Conservation (phyloP, 768 basidiomycete genomes). For the Pholiota molesta region DNA sequence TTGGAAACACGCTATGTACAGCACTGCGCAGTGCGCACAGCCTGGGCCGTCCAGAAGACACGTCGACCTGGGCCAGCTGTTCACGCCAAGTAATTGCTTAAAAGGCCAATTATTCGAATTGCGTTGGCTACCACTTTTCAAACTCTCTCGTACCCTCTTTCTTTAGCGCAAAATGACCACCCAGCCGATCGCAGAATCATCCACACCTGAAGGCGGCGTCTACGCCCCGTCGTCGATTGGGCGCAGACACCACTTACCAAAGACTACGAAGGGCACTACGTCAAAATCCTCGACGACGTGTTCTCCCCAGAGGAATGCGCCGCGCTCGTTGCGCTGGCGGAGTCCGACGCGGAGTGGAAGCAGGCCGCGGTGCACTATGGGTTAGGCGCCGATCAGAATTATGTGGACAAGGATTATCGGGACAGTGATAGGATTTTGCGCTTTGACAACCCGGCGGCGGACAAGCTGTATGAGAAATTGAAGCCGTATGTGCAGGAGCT, state of each 20-base stretch:
- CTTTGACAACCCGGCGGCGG: constrained; percentile 36
- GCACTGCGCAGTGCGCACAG: too few species aligned
- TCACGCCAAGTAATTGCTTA: too few species aligned
- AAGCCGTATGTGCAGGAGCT: constrained; percentile 41
- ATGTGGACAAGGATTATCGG: constrained; percentile 40
- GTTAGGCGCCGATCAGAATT: constrained; percentile 27
- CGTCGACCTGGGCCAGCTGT: too few species aligned
- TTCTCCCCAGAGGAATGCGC: constrained; percentile 46
- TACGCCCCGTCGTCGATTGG: constrained; percentile 38
- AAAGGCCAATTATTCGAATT: too few species aligned
- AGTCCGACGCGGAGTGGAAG: constrained; percentile 39
- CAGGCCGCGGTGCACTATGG: constrained; percentile 39
- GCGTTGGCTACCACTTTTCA: too few species aligned
- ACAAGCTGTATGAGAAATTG: constrained; percentile 38
- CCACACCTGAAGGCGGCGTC: neutral
- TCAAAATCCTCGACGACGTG: constrained; percentile 44
- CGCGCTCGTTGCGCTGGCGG: constrained; percentile 38
- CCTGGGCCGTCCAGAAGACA: too few species aligned
- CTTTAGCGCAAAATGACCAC: too few species aligned
- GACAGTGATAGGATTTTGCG: constrained; percentile 43
- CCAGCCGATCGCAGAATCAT: neutral
- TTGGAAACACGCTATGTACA: too few species aligned
- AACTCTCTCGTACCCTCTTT: too few species aligned
- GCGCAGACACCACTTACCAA: constrained; percentile 35
- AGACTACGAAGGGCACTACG: constrained; percentile 40